These are phyloP conservation scores for Hordeum vulgare DNA, from an alignment of 176 grass and related monocot species.

Conservation along the genomic window DNA sequence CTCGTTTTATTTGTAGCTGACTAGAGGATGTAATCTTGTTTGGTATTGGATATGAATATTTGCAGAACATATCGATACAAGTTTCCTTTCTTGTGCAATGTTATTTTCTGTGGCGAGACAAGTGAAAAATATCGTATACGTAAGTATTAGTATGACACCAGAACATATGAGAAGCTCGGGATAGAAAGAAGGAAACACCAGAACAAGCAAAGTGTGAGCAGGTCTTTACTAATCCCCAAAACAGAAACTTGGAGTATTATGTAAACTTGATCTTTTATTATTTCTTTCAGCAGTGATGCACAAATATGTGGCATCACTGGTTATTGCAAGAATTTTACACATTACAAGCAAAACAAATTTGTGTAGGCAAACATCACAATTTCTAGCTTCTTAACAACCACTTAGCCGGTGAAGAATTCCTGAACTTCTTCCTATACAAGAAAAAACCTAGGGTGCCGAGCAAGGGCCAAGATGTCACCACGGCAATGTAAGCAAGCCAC, in stretches of 20 bases:
- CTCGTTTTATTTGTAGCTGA: constrained; percentile 3
- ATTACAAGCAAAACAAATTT: neutral
- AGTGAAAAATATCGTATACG: neutral
- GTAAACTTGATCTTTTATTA: constrained; percentile 1
- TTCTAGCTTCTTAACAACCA: constrained; percentile 26
- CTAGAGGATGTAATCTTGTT: neutral
- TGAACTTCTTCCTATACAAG: constrained; percentile 53
- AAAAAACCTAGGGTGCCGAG: constrained; percentile 49
- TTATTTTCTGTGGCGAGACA: neutral
- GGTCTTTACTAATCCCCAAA: neutral
- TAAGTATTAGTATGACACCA: neutral
- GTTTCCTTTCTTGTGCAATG: neutral
- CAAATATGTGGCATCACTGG: neutral
- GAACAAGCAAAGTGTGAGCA: neutral
- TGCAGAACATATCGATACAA: neutral
- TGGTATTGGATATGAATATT: neutral
- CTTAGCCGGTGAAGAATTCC: constrained; percentile 20
- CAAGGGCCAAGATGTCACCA: constrained; percentile 78
- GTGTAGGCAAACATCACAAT: neutral
- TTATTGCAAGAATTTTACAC: constrained; percentile 19
- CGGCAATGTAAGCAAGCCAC: constrained; percentile 78
- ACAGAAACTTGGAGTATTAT: neutral
- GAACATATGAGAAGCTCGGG: neutral
- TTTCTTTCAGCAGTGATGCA: neutral
- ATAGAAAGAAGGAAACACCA: neutral